A percentile compares a stretch with the other conserved stretches of the same genome.
Evolutionary conservation across 257 asterid species (phyloP).

Genomic region (Cordia subcordata): DNA sequence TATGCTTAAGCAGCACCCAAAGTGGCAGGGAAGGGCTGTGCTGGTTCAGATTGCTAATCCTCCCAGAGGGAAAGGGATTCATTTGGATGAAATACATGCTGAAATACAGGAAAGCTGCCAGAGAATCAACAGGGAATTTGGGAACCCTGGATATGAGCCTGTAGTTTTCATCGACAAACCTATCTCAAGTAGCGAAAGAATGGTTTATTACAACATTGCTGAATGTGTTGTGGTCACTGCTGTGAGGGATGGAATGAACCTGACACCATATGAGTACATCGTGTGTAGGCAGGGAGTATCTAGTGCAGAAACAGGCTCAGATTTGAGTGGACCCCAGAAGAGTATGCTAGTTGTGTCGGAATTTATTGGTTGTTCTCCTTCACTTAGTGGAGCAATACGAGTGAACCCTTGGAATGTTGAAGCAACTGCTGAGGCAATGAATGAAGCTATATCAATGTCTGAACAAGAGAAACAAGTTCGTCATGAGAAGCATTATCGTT

Average conservation of each 20-base stretch:
- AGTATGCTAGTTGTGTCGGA: constrained; percentile 94
- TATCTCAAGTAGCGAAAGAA: constrained; percentile 66
- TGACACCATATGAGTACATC: constrained; percentile 85
- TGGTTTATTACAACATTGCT: constrained; percentile 84
- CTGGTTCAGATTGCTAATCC: constrained; percentile 83
- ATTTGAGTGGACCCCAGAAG: constrained; percentile 58
- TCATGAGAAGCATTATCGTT: constrained; percentile 81
- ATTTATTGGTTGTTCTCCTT: constrained; percentile 89
- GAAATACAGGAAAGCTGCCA: constrained; percentile 69
- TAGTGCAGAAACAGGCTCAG: constrained; percentile 42
- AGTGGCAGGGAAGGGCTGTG: constrained; percentile 85
- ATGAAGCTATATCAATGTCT: constrained; percentile 63
- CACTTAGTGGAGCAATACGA: constrained; percentile 81
- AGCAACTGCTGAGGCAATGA: constrained; percentile 70
- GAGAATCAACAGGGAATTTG: constrained; percentile 63
- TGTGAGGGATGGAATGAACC: constrained; percentile 90
- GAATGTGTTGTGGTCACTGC: constrained; percentile 94
- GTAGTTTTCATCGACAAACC: constrained; percentile 49
- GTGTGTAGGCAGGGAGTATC: constrained; percentile 74
- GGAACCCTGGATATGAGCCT: constrained; percentile 78
- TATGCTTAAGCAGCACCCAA: constrained; percentile 74
- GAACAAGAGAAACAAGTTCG: constrained; percentile 69
- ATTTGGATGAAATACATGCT: constrained; percentile 55
- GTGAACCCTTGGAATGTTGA: constrained; percentile 82
- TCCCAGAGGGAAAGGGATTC: constrained; percentile 73